Evolutionary conservation across 148 eudicot species (phyloP).

Genomic region (Bassia scoparia): DNA sequence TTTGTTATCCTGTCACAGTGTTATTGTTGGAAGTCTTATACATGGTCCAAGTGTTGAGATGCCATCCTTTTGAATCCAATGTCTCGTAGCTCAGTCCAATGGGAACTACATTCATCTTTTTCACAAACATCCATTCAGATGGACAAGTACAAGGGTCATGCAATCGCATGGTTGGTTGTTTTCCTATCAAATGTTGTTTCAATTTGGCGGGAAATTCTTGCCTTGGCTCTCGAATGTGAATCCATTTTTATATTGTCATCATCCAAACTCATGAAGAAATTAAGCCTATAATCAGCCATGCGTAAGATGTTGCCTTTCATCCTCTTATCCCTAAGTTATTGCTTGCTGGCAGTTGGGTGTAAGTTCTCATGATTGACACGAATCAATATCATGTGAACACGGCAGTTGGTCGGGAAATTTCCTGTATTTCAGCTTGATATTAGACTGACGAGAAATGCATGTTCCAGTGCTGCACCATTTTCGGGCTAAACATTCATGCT

Average conservation of each 20-base stretch:
- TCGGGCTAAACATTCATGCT: too few relatives aligned
- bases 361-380: slow-evolving; percentile 42
- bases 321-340: slow-evolving; percentile 54
- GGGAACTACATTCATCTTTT: slow-evolving; percentile 85
- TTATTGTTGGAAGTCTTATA: slow-evolving; percentile 73
- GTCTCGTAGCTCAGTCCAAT: slow-evolving; percentile 81
- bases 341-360: slow-evolving; percentile 75
- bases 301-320: slow-evolving; percentile 65
- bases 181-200: slow-evolving; percentile 77
- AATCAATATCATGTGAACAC: not conserved
- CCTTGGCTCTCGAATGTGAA: slow-evolving; percentile 75
- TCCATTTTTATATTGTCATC: slow-evolving; percentile 59
- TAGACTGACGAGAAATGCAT: too few relatives aligned
- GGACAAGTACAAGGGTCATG: slow-evolving; percentile 75
- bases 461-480: too few relatives aligned
- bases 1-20: slow-evolving; percentile 33
- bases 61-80: slow-evolving; percentile 65
- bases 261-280: slow-evolving; percentile 42
- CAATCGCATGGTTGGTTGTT: slow-evolving; percentile 68
- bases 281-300: slow-evolving; percentile 63
- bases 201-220: slow-evolving; percentile 57
- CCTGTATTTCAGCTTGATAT: not conserved
- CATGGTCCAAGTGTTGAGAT: slow-evolving; percentile 71
- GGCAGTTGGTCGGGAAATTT: not conserved
- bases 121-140: slow-evolving; percentile 69